Evolutionary conservation across 495 filamentous ascomycete species (phyloP).

Genomic region (Aspergillus homomorphus): DNA sequence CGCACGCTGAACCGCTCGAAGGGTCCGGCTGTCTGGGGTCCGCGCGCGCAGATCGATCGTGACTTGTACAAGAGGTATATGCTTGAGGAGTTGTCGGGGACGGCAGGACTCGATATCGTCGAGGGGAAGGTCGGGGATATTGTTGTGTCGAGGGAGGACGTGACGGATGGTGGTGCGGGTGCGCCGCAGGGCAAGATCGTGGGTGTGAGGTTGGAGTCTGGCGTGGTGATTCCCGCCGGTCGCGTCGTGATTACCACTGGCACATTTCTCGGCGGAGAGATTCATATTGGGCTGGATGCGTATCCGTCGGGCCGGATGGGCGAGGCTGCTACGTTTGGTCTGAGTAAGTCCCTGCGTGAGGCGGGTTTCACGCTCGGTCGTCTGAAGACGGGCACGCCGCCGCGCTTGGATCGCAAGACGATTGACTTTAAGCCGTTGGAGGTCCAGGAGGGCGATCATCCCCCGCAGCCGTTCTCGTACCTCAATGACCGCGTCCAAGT

Average conservation of each 20-base stretch:
- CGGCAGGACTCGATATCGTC: slow-evolving; percentile 73
- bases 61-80: slow-evolving; percentile 87
- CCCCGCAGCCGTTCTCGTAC: slow-evolving; percentile 88
- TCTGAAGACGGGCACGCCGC: slow-evolving; percentile 94
- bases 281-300: slow-evolving; percentile 84
- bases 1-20: slow-evolving; percentile 82
- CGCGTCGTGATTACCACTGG: slow-evolving; percentile 94
- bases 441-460: slow-evolving; percentile 75
- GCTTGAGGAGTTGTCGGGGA: slow-evolving; percentile 77
- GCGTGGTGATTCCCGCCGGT: slow-evolving; percentile 75
- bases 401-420: slow-evolving; percentile 74
- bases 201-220: slow-evolving; percentile 84
- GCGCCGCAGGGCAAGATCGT: slow-evolving; percentile 74
- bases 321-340: slow-evolving; percentile 87
- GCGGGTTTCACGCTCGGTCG: slow-evolving; percentile 90
- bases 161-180: slow-evolving; percentile 44
- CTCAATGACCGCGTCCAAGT: slow-evolving; percentile 75
- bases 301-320: slow-evolving; percentile 90
- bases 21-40: slow-evolving; percentile 95
- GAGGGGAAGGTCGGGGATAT: slow-evolving; percentile 92
- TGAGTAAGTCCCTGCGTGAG: slow-evolving; percentile 85
- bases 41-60: slow-evolving; percentile 93
- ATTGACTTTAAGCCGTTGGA: slow-evolving; percentile 76
- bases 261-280: slow-evolving; percentile 93
- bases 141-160: slow-evolving; percentile 55